A percentile compares a stretch with the other conserved stretches of the same genome.
phyloP scores from a whole-genome alignment of 2,329 filamentous ascomycete species.

The Venturiaceae sp. region DNA sequence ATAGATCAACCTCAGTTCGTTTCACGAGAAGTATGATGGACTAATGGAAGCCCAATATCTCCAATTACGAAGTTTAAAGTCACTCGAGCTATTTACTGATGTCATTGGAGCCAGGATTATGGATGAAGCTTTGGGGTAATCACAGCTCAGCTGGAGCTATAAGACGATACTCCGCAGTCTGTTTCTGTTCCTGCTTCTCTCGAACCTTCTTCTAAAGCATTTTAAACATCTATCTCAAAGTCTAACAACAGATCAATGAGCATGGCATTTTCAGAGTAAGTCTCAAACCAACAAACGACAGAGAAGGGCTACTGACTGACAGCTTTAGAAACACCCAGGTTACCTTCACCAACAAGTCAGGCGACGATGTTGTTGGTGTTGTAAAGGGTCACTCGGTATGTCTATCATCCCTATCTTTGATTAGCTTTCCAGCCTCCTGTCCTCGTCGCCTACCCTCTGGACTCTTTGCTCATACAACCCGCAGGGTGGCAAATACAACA shows the following conservation, averaged over 20 bases:
- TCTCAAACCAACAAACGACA: neutral
- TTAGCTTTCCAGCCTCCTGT: neutral
- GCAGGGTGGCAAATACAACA: constrained; percentile 9
- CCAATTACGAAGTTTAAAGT: neutral
- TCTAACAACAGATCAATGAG: neutral
- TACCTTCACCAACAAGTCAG: constrained; percentile 10
- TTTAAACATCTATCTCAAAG: neutral
- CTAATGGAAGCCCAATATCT: neutral
- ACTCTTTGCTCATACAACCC: neutral
- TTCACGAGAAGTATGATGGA: neutral
- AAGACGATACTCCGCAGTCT: neutral
- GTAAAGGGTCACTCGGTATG: constrained; percentile 9
- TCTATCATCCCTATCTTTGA: no score
- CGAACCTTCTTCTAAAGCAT: neutral
- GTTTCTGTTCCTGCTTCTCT: neutral
- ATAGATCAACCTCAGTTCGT: neutral
- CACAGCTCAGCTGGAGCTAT: neutral
- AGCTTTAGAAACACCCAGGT: constrained; percentile 9
- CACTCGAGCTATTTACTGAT: neutral
- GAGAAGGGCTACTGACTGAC: neutral
- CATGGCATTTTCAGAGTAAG: constrained; percentile 9
- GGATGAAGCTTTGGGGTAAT: neutral
- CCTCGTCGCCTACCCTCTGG: neutral
- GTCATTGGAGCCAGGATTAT: neutral
- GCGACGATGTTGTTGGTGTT: constrained; percentile 10